A percentile compares a stretch with the other conserved stretches of the same genome.
Conservation (phyloP, 805 yeast species). For the Candida sonorensis region DNA sequence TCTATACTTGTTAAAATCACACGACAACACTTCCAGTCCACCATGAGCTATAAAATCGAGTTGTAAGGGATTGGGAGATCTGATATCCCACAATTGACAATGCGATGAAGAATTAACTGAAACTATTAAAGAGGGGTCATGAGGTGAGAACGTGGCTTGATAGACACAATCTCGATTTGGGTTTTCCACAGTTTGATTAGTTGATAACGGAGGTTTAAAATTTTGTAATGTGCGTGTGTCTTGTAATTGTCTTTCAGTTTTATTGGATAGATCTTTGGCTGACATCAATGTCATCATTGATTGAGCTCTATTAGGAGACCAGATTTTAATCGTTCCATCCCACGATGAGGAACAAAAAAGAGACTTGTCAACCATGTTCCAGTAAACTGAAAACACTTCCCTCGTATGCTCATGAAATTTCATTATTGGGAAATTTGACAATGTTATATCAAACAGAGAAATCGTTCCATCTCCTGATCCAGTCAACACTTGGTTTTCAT, state of each 20-base stretch:
- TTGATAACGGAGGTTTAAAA: constrained; percentile 28
- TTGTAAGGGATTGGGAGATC: constrained; percentile 57
- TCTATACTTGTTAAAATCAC: constrained; percentile 90
- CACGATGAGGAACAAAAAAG: constrained; percentile 76
- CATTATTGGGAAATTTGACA: constrained; percentile 63
- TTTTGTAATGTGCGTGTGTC: background rate
- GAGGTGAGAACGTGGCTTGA: constrained; percentile 78
- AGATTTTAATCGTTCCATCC: constrained; percentile 84
- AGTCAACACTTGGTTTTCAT: constrained; percentile 76
- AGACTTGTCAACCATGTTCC: constrained; percentile 37
- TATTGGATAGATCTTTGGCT: constrained; percentile 19
- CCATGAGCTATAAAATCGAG: constrained; percentile 64
- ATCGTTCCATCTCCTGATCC: constrained; percentile 91
- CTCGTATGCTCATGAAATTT: constrained; percentile 68
- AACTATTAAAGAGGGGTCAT: constrained; percentile 61
- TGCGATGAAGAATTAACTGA: constrained; percentile 72
- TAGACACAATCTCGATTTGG: constrained; percentile 57
- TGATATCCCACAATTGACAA: constrained; percentile 74
- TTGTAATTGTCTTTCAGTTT: constrained; percentile 7
- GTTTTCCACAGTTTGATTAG: constrained; percentile 26
- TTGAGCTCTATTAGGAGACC: constrained; percentile 57
- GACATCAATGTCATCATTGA: constrained; percentile 51
- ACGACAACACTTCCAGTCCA: constrained; percentile 71
- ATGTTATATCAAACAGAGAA: constrained; percentile 69
- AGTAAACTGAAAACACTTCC: constrained; percentile 31